Evolutionary conservation across 257 asterid genomes (phyloP), one percentile per base, ranked within the genome.

Genomic region (Gardenia jasminoides): DNA sequence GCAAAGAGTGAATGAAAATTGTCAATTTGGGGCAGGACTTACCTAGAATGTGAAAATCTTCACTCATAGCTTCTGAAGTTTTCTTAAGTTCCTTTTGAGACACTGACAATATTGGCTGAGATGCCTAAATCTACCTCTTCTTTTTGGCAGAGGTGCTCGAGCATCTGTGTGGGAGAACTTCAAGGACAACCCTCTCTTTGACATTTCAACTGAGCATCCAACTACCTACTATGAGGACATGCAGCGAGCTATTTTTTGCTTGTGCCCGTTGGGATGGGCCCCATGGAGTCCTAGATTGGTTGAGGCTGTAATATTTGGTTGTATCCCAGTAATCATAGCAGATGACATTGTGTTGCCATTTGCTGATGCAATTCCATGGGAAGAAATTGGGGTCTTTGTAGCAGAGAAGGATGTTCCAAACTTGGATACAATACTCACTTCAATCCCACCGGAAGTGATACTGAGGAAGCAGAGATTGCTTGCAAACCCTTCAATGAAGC

Each of bases 191-290:
- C 96, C 97, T 10, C 87, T 91, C 26, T 94, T 94, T 17, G 97
- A 94, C 81, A 91, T 94, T 73, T 92, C 97, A 13, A 94, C 94
- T 0, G 97, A 94, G 73, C 98, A 92, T 86, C 97, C 97, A 26
- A 86, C 91, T 0, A 91, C 97, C 8, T 94, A 94, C 87, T 92
- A 94, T 13, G 97, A 92, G 83, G 98, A 94, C 82, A 92, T 92
- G 97, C 98, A 92, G 83, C 83, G 98, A 58, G 92, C 97, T 12
- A 81, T 92, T 67, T 94, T 94, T 81, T 94, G 98, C 71, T 82
- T 94, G 79, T 94, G 98, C 66, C 98, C 98, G 1, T 93, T 94
- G 24, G 98, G 98, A 24, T 94, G 98, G 98, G 97, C 98, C n/a
- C 98, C 98, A 26, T 94, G 98, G 97, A 92, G 98, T 82, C 98